These are phyloP conservation scores for Neurospora hispaniola DNA, from an alignment of 495 filamentous ascomycete genomes.

Conservation along the genomic window DNA sequence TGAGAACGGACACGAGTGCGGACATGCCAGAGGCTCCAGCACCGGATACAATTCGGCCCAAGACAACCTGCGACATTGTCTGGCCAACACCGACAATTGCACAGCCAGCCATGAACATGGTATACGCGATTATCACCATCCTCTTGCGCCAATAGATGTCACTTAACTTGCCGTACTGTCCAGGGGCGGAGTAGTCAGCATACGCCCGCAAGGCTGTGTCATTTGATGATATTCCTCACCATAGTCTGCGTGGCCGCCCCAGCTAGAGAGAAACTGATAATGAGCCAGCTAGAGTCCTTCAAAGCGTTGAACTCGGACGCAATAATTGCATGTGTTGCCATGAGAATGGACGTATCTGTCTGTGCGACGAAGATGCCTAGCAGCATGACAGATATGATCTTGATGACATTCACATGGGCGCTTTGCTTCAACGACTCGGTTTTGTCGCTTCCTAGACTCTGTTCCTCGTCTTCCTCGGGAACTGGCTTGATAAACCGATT, in stretches of 20 bases:
- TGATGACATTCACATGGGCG: constrained; percentile 3
- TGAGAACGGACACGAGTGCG: constrained; percentile 47
- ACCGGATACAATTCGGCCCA: constrained; percentile 49
- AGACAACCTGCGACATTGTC: constrained; percentile 42
- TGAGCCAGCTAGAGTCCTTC: constrained; percentile 53
- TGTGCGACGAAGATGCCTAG: constrained; percentile 57
- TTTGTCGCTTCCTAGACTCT: constrained; percentile 3
- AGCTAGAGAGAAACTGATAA: constrained; percentile 52
- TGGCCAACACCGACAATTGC: constrained; percentile 36
- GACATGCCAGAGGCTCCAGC: constrained; percentile 49
- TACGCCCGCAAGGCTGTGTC: too few species aligned
- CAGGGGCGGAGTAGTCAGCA: constrained; percentile 2
- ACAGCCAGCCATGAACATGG: constrained; percentile 33
- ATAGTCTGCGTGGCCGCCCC: constrained; percentile 48
- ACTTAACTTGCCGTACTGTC: constrained; percentile 40
- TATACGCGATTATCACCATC: constrained; percentile 31
- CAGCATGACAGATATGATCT: constrained; percentile 19
- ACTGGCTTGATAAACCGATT: background rate
- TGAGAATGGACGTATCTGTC: constrained; percentile 50
- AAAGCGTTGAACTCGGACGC: constrained; percentile 57
- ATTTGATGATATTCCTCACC: constrained; percentile 20
- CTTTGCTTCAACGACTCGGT: background rate
- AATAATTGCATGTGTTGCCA: constrained; percentile 51
- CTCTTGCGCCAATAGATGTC: constrained; percentile 40
- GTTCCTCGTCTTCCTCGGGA: constrained; percentile 8